A percentile compares a stretch with the other conserved stretches of the same genome.
phyloP scores from a whole-genome alignment of 805 yeast genomes.

The Starmera caribaea region DNA sequence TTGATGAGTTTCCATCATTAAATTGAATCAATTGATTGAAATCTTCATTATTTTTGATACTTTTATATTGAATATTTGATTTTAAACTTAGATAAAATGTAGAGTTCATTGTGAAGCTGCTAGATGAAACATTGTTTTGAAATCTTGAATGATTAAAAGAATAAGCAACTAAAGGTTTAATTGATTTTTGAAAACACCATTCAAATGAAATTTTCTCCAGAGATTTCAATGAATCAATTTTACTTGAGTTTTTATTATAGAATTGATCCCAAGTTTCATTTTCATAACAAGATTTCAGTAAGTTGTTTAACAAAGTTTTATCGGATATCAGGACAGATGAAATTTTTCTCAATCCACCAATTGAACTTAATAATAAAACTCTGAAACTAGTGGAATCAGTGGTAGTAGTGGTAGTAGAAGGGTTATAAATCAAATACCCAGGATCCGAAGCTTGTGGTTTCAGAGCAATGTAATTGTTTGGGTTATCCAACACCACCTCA shows the following conservation, averaged over 20 bases:
- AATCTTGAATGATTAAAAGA: constrained; percentile 13
- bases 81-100: constrained; percentile 14
- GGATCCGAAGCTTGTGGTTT: constrained; percentile 25
- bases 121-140: constrained; percentile 4
- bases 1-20: constrained; percentile 5
- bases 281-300: constrained; percentile 5
- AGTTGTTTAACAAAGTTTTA: constrained; percentile 3
- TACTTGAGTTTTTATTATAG: constrained; percentile 1
- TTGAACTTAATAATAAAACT: constrained; percentile 27
- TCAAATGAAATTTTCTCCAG: constrained; percentile 19
- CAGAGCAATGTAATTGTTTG: constrained; percentile 23
- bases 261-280: constrained; percentile 9
- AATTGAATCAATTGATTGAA: neutral
- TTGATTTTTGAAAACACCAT: constrained; percentile 16
- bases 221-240: constrained; percentile 9
- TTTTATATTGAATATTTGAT: constrained; percentile 14
- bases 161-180: constrained; percentile 14
- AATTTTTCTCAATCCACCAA: constrained; percentile 33
- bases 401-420: no score
- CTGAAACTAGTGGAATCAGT: neutral
- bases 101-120: neutral
- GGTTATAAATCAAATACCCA: constrained; percentile 19
- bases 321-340: constrained; percentile 18
- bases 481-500: constrained; percentile 23
- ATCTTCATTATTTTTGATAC: neutral